phyloP scores from a whole-genome alignment of 768 basidiomycete genomes.

The Dentipellis sp. region DNA sequence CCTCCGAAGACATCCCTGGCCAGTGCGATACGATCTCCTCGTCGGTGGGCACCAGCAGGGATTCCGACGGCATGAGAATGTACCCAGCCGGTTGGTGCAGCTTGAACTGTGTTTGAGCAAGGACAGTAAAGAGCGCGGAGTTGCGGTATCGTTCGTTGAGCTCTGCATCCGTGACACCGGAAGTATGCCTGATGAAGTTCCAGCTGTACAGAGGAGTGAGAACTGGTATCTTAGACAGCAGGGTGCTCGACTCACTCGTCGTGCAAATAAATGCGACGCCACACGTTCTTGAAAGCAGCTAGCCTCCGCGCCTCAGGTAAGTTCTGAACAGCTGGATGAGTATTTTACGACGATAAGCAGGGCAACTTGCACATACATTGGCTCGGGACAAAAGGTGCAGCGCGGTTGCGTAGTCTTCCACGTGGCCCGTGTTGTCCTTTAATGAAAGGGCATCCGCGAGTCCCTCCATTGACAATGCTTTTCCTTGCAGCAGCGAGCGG shows the following conservation, averaged over 20 bases:
- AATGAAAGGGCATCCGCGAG: slow-evolving; percentile 76
- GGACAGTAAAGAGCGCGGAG: slow-evolving; percentile 68
- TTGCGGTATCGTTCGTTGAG: slow-evolving; percentile 59
- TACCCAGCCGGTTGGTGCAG: slow-evolving; percentile 35
- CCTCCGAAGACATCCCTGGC: slow-evolving; percentile 63
- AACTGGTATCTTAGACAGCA: background rate
- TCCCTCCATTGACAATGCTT: slow-evolving; percentile 69
- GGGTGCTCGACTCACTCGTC: slow-evolving; percentile 53
- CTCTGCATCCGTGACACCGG: slow-evolving; percentile 68
- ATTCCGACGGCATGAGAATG: slow-evolving; percentile 46
- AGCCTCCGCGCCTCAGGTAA: slow-evolving; percentile 61
- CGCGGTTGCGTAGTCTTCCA: slow-evolving; percentile 62
- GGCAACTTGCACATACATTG: slow-evolving; percentile 28
- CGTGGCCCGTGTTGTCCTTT: slow-evolving; percentile 59
- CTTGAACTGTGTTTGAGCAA: slow-evolving; percentile 38
- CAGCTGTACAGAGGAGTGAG: slow-evolving; percentile 44
- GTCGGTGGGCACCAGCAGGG: slow-evolving; percentile 46
- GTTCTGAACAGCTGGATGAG: slow-evolving; percentile 29
- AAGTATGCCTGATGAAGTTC: slow-evolving; percentile 64
- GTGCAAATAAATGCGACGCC: slow-evolving; percentile 82
- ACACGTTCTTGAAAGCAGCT: slow-evolving; percentile 66
- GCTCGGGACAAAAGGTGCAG: slow-evolving; percentile 54
- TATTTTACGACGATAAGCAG: background rate
- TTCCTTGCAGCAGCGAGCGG: slow-evolving; percentile 63
- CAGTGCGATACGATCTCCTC: slow-evolving; percentile 63